A percentile compares a stretch with the other conserved stretches of the same genome.
Conservation (phyloP, 139 green algal genomes). For the Desmodesmus armatus region DNA sequence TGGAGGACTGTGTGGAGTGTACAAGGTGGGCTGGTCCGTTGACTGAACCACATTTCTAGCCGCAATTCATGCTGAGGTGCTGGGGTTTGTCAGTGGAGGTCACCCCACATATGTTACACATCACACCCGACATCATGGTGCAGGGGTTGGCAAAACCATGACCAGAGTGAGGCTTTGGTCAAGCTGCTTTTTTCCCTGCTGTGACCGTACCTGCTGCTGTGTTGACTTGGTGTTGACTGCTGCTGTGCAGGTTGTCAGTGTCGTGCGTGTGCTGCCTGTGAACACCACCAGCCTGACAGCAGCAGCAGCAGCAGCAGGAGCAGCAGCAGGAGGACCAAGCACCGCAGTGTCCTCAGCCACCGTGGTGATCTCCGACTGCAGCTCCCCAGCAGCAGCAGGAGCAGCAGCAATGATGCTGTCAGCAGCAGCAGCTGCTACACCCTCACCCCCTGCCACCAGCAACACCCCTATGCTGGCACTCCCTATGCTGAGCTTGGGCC, state of each 20-base stretch:
- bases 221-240: not conserved
- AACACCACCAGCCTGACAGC: not conserved
- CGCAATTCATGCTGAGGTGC: no score
- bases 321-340: no score
- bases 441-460: not conserved
- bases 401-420: constrained; percentile 9
- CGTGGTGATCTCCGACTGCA: no score
- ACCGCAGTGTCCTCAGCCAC: no score
- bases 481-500: not conserved
- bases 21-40: no score
- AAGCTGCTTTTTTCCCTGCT: no score
- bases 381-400: no score
- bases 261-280: not conserved
- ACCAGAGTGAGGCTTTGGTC: not conserved
- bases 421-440: not conserved
- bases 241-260: not conserved
- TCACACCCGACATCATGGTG: no score
- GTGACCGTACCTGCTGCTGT: not conserved
- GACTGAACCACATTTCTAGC: no score
- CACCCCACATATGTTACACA: no score
- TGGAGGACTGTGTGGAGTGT: no score
- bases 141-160: not conserved
- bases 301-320: constrained; percentile 4
- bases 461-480: not conserved
- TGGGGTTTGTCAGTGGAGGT: no score